Evolutionary conservation across 345 rosid species (phyloP), one percentile per base, ranked within the genome.

Genomic region (Arabidopsis suecica): DNA sequence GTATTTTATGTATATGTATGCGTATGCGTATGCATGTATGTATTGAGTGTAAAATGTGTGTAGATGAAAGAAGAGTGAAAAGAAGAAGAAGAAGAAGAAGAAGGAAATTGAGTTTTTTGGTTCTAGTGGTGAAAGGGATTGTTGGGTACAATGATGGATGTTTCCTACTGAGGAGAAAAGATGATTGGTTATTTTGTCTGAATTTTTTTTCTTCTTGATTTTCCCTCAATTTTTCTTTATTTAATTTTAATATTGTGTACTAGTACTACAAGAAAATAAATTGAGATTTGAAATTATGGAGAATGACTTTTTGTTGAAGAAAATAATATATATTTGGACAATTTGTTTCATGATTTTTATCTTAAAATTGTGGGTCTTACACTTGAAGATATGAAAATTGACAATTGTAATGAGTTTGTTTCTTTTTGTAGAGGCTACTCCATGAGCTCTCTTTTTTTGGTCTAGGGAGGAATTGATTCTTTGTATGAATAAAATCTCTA

Each of bases 61-160:
- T 77, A 40, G 36, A 28, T 72, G 82, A 79, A 83, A 83, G 80
- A 72, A 82, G 82, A 85, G 84, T 88, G 85, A 78, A 78, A 14
- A 59, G 47, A 37, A 37, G 58, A 53, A 49, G 56, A 56, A 10
- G 48, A 82, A 63, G 86, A 86, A 16, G 18, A 16, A 16, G 54
- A 42, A 61, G 34, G 60, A 72, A 58, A 57, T 11, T 47, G 68
- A 64, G 65, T 54, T 64, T 71, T 63, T 65, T 60, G 48, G 40
- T 71, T 71, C 71, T 40, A 59, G 50, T 77, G 69, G 53, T 72
- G 81, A 78, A 88, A 88, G 89, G 73, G 87, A 89, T 86, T 86
- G 84, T 91, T 87, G 91, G 89, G 91, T 78, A 89, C 93, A 93
- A 93, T 93, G 93, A 93, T 91, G 93, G 81, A 86, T 91, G 98